Percentiles rank a stretch among this genome's conserved stretches.
These are phyloP conservation scores for Stachybotrys chartarum DNA, from an alignment of 2,329 filamentous ascomycete genomes.

Conservation along the genomic window DNA sequence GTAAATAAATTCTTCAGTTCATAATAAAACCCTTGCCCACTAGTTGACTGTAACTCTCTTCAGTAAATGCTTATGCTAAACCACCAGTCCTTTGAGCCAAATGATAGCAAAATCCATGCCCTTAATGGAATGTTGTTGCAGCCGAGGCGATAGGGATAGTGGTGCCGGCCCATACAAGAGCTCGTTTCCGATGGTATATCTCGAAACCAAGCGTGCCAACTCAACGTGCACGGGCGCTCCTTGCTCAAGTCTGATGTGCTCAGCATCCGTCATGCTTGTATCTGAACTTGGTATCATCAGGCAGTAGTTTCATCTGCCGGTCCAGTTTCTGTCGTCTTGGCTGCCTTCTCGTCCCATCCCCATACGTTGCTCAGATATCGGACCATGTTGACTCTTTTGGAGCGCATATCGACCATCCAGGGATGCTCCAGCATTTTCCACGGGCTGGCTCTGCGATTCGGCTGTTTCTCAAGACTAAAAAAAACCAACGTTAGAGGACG, in stretches of 20 bases:
- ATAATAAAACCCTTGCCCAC: neutral
- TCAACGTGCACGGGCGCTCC: no score
- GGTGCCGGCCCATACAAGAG: no score
- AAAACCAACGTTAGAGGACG: conserved; percentile 12
- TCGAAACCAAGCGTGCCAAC: no score
- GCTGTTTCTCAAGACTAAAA: conserved; percentile 84
- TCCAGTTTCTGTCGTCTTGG: neutral
- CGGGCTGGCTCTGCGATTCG: conserved; percentile 76
- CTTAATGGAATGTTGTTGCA: no score
- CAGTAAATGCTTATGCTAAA: no score
- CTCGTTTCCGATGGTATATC: no score
- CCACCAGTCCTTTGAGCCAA: no score
- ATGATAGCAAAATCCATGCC: no score
- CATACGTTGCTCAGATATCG: conserved; percentile 92
- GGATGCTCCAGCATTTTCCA: conserved; percentile 99
- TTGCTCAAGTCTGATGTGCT: no score
- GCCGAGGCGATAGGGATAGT: no score
- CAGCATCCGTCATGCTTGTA: no score
- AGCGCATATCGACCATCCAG: conserved; percentile 95
- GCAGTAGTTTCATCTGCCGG: neutral
- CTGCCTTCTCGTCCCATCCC: conserved; percentile 73
- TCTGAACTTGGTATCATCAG: neutral
- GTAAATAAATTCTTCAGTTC: neutral
- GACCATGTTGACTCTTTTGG: conserved; percentile 95
- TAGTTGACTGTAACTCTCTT: no score